A percentile compares a stretch with the other conserved stretches of the same genome.
Conservation (phyloP, 75 land plant genomes). For the Ceratopteris richardii region DNA sequence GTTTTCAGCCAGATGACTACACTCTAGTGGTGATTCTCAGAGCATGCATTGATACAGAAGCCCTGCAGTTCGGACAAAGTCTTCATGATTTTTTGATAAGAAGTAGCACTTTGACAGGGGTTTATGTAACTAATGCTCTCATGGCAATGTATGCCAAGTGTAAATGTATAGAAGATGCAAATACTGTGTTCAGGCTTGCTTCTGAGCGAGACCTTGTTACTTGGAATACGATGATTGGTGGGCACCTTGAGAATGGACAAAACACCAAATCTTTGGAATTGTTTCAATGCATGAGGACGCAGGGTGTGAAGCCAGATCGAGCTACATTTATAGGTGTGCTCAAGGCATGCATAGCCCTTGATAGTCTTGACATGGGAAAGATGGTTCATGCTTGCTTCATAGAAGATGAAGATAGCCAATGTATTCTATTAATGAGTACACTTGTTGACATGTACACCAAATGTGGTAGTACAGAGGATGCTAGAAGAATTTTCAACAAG, state of each 20-base stretch:
- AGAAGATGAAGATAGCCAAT: not conserved
- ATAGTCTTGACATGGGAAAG: conserved; percentile 24
- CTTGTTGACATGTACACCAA: conserved; percentile 15
- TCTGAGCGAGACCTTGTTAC: conserved; percentile 47
- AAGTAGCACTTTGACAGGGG: conserved; percentile 14
- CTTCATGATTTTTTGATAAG: conserved; percentile 28
- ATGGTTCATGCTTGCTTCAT: conserved; percentile 31
- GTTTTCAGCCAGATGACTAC: conserved; percentile 27
- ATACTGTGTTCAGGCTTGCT: conserved; percentile 34
- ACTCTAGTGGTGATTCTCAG: conserved; percentile 43
- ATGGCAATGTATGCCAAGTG: conserved; percentile 21
- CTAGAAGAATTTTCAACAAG: conserved; percentile 7
- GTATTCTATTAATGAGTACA: conserved; percentile 1
- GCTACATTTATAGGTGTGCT: conserved; percentile 40
- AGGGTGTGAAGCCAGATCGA: conserved; percentile 33
- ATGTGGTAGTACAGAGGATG: conserved; percentile 7
- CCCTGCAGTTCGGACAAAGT: conserved; percentile 12
- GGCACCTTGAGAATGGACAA: conserved; percentile 38
- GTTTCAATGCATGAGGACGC: conserved; percentile 26
- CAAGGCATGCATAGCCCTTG: conserved; percentile 28
- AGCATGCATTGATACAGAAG: conserved; percentile 33
- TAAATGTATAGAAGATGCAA: conserved; percentile 42
- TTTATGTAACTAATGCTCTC: conserved; percentile 31
- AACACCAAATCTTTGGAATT: conserved; percentile 18
- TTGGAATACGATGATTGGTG: conserved; percentile 65